Evolutionary conservation across 139 green algal species (phyloP).

Genomic region (Coelastrella sp.): DNA sequence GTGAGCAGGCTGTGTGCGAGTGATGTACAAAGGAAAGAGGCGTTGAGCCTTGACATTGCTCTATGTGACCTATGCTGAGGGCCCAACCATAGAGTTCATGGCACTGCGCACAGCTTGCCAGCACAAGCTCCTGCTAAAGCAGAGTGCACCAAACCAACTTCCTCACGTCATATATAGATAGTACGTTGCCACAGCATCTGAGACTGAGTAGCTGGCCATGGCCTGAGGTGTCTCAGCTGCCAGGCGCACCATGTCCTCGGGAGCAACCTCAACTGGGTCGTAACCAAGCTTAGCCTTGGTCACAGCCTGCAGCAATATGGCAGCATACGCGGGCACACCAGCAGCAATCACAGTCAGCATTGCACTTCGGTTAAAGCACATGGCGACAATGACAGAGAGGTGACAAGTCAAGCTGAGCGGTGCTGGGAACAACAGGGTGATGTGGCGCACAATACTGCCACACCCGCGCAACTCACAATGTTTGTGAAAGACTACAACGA

Average conservation of each 20-base stretch:
- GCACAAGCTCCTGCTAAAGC: too few species aligned
- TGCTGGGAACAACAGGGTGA: too few species aligned
- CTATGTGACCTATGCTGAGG: too few species aligned
- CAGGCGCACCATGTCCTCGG: constrained; percentile 96
- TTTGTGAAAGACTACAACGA: too few species aligned
- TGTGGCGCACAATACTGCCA: too few species aligned
- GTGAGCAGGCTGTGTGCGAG: not conserved
- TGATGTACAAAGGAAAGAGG: not conserved
- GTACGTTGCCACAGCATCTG: constrained; percentile 97
- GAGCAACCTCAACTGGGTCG: constrained; percentile 96
- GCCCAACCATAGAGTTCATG: not conserved
- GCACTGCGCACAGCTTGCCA: not conserved
- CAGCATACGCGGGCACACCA: too few species aligned
- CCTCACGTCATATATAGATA: constrained; percentile 98
- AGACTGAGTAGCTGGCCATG: constrained; percentile 98
- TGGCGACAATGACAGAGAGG: too few species aligned
- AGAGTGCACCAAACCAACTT: not conserved
- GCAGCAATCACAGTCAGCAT: too few species aligned
- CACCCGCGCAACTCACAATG: too few species aligned
- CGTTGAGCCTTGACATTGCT: not conserved
- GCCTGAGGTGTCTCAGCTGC: constrained; percentile 80
- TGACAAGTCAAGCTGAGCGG: too few species aligned
- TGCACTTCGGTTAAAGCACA: too few species aligned
- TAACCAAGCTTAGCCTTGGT: constrained; percentile 98
- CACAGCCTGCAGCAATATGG: constrained; percentile 78